A percentile compares a stretch with the other conserved stretches of the same genome.
Evolutionary conservation across 345 rosid genomes (phyloP).

Genomic region (Citrus reticulata): DNA sequence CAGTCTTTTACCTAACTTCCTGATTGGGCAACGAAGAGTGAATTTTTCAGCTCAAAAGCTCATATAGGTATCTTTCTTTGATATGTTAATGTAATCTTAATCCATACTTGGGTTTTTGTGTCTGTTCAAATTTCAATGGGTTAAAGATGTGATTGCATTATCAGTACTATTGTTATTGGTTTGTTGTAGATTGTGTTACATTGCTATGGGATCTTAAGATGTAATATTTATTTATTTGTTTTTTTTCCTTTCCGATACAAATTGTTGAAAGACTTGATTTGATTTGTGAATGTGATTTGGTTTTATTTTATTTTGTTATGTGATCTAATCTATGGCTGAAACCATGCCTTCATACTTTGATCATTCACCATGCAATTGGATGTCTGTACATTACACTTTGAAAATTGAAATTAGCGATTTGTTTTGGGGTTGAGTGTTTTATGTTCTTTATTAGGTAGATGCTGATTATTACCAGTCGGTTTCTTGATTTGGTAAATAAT

Average conservation of each 20-base stretch:
- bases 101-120: too few relatives aligned
- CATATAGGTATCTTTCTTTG: not conserved
- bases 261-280: not conserved
- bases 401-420: not conserved
- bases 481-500: too few relatives aligned
- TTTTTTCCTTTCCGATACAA: not conserved
- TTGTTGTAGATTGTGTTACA: not conserved
- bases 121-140: not conserved
- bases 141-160: not conserved
- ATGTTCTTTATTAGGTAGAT: not conserved
- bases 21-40: not conserved
- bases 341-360: not conserved
- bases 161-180: not conserved
- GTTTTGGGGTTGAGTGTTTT: not conserved
- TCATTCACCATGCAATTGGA: not conserved
- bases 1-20: constrained; percentile 41
- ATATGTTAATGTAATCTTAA: not conserved
- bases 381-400: not conserved
- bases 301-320: not conserved
- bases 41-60: not conserved
- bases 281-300: not conserved
- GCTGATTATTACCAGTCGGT: too few relatives aligned
- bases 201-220: not conserved
- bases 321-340: not conserved
- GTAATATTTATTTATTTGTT: not conserved